Conservation (phyloP, 169 alveolate genomes). For the Plasmodium chabaudi region DNA sequence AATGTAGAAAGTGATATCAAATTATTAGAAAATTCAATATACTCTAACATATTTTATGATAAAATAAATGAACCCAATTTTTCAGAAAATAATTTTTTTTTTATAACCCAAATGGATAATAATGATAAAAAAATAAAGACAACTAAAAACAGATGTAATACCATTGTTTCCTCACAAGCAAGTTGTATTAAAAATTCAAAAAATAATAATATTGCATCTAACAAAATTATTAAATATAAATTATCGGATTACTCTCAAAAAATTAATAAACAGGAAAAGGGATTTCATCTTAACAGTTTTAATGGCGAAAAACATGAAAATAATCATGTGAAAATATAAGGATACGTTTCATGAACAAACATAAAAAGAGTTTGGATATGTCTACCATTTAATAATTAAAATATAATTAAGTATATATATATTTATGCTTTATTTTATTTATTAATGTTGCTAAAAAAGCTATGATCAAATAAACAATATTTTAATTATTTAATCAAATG, state of each 20-base stretch:
- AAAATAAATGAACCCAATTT: conserved; percentile 13
- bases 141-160: not conserved
- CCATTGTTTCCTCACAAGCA: not conserved
- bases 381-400: too few relatives aligned
- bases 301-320: too few relatives aligned
- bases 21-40: not conserved
- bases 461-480: not conserved
- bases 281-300: not conserved
- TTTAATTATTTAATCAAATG: not conserved
- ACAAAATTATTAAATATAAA: conserved; percentile 29
- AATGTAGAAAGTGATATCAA: conserved; percentile 16
- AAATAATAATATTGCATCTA: conserved; percentile 8
- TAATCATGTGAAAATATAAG: too few relatives aligned
- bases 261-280: not conserved
- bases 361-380: too few relatives aligned
- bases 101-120: conserved; percentile 1
- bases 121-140: not conserved
- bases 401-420: too few relatives aligned
- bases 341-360: too few relatives aligned
- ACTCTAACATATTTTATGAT: not conserved
- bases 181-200: too few relatives aligned
- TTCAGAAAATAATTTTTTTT: conserved; percentile 27
- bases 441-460: not conserved
- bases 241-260: conserved; percentile 33
- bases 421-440: not conserved